Percentiles rank a stretch among this genome's conserved stretches.
phyloP scores from a whole-genome alignment of 768 basidiomycete species.

The Tephrocybe sp. region DNA sequence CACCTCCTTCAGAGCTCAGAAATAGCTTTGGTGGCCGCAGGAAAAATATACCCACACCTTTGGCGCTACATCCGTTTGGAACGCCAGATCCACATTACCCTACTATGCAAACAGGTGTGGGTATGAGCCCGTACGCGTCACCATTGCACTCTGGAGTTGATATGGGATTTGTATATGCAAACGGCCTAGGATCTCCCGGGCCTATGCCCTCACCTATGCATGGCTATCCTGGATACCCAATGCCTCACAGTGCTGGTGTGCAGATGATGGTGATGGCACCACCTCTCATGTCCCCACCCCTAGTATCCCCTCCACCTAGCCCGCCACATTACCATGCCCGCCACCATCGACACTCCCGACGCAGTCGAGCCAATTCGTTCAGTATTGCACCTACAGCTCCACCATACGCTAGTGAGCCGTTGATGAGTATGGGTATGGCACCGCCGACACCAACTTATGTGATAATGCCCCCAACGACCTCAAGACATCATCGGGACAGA shows the following conservation, averaged over 20 bases:
- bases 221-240: not conserved
- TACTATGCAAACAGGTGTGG: conserved; percentile 1
- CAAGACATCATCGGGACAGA: conserved; percentile 3
- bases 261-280: conserved; percentile 7
- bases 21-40: conserved; percentile 4
- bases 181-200: conserved; percentile 14
- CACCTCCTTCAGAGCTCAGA: conserved; percentile 1
- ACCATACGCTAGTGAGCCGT: not conserved
- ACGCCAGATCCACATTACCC: conserved; percentile 8
- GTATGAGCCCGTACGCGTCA: conserved; percentile 8
- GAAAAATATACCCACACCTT: conserved; percentile 12
- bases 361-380: conserved; percentile 9
- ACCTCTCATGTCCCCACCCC: conserved; percentile 1
- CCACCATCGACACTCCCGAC: conserved; percentile 7
- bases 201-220: conserved; percentile 13
- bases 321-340: conserved; percentile 1
- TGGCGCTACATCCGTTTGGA: conserved; percentile 12
- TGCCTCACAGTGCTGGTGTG: conserved; percentile 6
- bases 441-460: conserved; percentile 6
- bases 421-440: not conserved
- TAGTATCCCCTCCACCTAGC: conserved; percentile 10
- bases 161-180: conserved; percentile 11
- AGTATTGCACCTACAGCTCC: not conserved
- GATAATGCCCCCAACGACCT: conserved; percentile 2
- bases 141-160: conserved; percentile 9